Conservation (phyloP, 192 early-diverging fungal genomes). For the Backusella parvicylindrica region DNA sequence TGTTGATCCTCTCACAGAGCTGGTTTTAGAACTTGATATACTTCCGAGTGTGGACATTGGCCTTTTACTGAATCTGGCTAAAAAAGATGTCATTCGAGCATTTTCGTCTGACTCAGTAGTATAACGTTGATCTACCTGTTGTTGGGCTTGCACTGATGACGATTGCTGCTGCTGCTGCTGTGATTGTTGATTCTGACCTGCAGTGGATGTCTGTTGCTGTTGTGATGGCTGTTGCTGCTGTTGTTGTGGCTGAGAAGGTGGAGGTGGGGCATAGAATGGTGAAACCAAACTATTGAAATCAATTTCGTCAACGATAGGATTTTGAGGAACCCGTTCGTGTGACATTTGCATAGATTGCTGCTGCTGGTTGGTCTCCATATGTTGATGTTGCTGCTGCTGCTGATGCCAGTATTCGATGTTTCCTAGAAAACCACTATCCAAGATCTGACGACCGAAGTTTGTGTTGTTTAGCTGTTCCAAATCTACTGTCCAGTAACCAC, state of each 20-base stretch:
- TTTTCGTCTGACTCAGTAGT: constrained; percentile 4
- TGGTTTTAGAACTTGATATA: constrained; percentile 20
- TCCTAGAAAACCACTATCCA: constrained; percentile 23
- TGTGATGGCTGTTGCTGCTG: neutral
- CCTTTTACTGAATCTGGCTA: constrained; percentile 8
- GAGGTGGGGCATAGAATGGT: constrained; percentile 11
- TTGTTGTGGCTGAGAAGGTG: neutral
- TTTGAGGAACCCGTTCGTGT: neutral
- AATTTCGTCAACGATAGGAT: constrained; percentile 14
- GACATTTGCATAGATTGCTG: neutral
- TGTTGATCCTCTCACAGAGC: constrained; percentile 18
- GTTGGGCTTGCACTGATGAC: neutral
- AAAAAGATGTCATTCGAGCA: constrained; percentile 3
- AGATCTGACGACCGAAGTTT: constrained; percentile 26
- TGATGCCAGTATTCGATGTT: constrained; percentile 28
- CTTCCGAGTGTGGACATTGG: constrained; percentile 11
- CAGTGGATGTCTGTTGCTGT: neutral
- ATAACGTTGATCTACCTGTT: neutral
- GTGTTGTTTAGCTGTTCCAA: constrained; percentile 23
- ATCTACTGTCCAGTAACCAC: constrained; percentile 62
- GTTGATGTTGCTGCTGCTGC: constrained; percentile 10
- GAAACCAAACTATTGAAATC: constrained; percentile 19
- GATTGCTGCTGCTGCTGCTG: neutral
- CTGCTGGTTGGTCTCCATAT: neutral
- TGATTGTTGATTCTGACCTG: neutral